Evolutionary conservation across 2,329 filamentous ascomycete genomes (phyloP), one percentile per base, ranked within the genome.

Genomic region (Botrytis tulipae): DNA sequence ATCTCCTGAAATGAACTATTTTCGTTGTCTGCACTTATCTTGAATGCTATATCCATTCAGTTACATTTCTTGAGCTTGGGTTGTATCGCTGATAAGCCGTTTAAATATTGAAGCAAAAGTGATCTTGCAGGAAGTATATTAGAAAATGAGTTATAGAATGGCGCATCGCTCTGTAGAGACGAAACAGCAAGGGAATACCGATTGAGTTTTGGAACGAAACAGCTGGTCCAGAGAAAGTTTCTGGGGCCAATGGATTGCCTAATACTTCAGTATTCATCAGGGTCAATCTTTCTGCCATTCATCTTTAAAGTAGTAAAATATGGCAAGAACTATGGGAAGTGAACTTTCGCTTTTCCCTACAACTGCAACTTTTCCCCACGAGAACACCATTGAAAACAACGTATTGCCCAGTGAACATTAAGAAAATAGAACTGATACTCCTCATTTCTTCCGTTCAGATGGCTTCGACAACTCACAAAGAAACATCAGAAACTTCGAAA

Each of bases 291-390:
- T 65, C 44, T 59, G 25, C 48, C 14, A 9, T 57, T 51, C 37
- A 67, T 57, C 61, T 72, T 72, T 44, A 25, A 44, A 57, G 25
- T n/a, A 22, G 18, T 22, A n/a, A 46, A 44, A 59, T 16, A 6
- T 32, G 61, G 70, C 46, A 72, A 48, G 70, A 67, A 12, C 48
- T n/a, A 32, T 22, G 37, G 60, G 46, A 72, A 67, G 46, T 48
- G 32, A 71, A 42, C 12, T n/a, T 8, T 67, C n/a, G 48, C 70
- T 42, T 57, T 57, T 25, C 14, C 6, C n/a, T 57, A 32, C 48
- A 68, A 68, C 48, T 32, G 18, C 37, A 18, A 57, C 18, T 9
- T 29, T 68, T 7, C 3, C 3, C 25, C 6, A 42, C 18, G 4
- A 42, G 16, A 25, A 32, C 18, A 46, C 48, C 25, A 57, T 68